Conservation (phyloP, 192 early-diverging fungal species). For the Coemansia sp. region DNA sequence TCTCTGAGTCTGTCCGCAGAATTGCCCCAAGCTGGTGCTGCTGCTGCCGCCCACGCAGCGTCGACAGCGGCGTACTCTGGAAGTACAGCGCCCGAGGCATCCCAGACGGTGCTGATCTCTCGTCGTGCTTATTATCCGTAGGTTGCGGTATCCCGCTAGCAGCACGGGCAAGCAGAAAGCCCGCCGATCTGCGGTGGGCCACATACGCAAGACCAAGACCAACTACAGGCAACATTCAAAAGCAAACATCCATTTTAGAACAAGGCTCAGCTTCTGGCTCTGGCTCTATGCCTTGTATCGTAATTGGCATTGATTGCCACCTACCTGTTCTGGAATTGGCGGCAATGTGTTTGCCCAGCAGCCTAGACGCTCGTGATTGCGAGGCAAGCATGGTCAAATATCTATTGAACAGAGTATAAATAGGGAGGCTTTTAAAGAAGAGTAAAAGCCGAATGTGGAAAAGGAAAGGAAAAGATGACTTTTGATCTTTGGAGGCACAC, state of each 20-base stretch:
- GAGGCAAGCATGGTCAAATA: slow-evolving; percentile 8
- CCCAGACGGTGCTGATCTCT: not conserved
- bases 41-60: slow-evolving; percentile 14
- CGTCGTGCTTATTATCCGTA: not conserved
- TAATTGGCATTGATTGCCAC: not conserved
- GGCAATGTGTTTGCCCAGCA: slow-evolving; percentile 3
- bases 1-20: slow-evolving; percentile 1
- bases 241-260: too few species aligned
- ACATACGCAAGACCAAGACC: not conserved
- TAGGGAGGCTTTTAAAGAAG: slow-evolving; percentile 1
- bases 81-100: slow-evolving; percentile 28
- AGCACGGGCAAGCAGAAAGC: not conserved
- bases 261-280: too few species aligned
- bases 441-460: not conserved
- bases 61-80: slow-evolving; percentile 28
- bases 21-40: not conserved
- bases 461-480: too few species aligned
- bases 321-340: slow-evolving; percentile 1
- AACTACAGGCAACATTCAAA: not conserved
- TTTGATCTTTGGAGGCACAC: too few species aligned
- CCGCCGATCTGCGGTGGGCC: not conserved
- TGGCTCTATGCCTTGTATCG: too few species aligned
- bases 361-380: slow-evolving; percentile 8
- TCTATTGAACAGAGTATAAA: not conserved
- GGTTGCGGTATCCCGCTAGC: not conserved